Evolutionary conservation across 805 yeast genomes (phyloP), one percentile per base, ranked within the genome.

Genomic region (Sugiyamaella valdiviana): DNA sequence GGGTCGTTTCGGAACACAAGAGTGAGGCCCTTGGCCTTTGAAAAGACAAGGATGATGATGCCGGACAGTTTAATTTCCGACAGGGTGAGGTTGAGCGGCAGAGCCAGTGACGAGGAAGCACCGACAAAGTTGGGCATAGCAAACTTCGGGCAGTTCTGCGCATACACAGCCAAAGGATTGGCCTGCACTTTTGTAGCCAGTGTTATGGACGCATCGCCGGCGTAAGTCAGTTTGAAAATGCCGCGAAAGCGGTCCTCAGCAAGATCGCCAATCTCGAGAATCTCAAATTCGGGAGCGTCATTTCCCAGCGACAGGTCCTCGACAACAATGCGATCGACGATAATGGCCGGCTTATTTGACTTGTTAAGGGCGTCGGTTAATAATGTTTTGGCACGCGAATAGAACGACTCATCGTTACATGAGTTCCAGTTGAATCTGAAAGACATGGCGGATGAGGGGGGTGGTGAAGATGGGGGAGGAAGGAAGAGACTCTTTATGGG

Each of bases 1-100:
- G 96, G 96, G 64, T 88, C 96, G 64, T 88, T 88, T 57, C 90
- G 77, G 68, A 88, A 88, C 24, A 88, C 96, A 37, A 88, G 69
- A 0, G 96, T 88, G 49, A 88, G 73, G 1, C 96, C 96, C 60
- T 86, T 86, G 2, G 84, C 74, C 58, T 85, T 82, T 23, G 84
- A 79, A 63, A 85, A 88, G 2, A 88, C 96, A 52, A 87, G 79
- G 46, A 88, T 83, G 20, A 90, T 88, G 51, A 89, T 88, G 1
- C 95, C 93, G 49, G 82, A 78, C 45, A 88, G 72, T 57, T 75
- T 74, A 52, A 88, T 82, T 48, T 84, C 82, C 37, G 88, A 78
- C 46, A 88, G 69, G 36, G 83, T 82, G 57, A 88, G 71, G 61
- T 84, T 85, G 56, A 88, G 72, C 3, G 96, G 96, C 45, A 88